phyloP scores from a whole-genome alignment of 2,329 filamentous ascomycete genomes.

The Claviceps africana region DNA sequence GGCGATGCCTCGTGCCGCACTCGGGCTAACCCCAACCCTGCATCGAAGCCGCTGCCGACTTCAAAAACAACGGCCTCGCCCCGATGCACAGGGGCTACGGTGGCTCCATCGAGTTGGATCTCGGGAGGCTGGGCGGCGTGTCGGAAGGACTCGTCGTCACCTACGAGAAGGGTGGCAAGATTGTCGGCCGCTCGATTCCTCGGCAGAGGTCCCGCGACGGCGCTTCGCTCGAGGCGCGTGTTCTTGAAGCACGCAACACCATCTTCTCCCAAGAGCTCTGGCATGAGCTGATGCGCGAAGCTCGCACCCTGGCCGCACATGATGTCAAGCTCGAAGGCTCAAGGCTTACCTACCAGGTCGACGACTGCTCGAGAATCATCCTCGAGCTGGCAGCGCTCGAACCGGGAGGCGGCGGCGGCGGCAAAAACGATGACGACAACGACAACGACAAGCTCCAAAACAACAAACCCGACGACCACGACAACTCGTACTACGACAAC shows the following conservation, averaged over 20 bases:
- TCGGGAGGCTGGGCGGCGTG: conserved; percentile 35
- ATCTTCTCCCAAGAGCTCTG: conserved; percentile 78
- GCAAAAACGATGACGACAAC: neutral
- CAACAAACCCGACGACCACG: neutral
- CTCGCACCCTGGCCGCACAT: conserved; percentile 55
- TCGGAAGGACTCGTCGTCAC: conserved; percentile 54
- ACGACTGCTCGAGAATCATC: conserved; percentile 38
- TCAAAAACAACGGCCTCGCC: conserved; percentile 61
- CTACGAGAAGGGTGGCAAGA: conserved; percentile 40
- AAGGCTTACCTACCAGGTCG: conserved; percentile 40
- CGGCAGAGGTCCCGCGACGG: conserved; percentile 42
- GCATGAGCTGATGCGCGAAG: conserved; percentile 76
- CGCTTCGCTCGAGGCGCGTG: conserved; percentile 44
- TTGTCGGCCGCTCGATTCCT: conserved; percentile 42
- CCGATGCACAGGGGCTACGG: conserved; percentile 61
- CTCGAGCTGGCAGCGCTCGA: conserved; percentile 56
- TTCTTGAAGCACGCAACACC: conserved; percentile 63
- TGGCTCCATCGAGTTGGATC: conserved; percentile 62
- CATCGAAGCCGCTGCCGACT: conserved; percentile 36
- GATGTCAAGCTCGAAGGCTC: conserved; percentile 51
- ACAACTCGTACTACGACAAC: conserved; percentile 21
- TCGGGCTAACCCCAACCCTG: neutral
- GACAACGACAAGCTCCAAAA: neutral
- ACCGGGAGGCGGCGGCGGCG: conserved; percentile 11
- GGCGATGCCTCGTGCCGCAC: no score